Evolutionary conservation across 2,329 filamentous ascomycete genomes (phyloP), one percentile per base, ranked within the genome.

Genomic region (Hymenoscyphus fraxineus): DNA sequence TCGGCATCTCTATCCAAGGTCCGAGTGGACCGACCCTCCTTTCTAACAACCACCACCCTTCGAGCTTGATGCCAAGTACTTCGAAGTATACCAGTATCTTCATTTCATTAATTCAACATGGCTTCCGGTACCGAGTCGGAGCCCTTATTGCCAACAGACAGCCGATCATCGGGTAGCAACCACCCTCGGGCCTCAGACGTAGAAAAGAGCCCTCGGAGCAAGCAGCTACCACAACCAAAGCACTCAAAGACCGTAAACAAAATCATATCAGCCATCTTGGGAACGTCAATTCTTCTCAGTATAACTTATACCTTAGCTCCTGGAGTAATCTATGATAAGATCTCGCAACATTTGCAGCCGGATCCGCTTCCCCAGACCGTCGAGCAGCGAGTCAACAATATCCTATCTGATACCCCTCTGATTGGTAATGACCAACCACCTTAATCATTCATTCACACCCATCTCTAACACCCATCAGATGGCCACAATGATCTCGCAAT

Each of bases 401-500:
- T 83, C 32, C 69, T 83, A 38, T 72, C 74, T 6, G 70, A 76
- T 22, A 82, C 80, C 6, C 81, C 81, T 41, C 73, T 83, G 64
- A 82, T 83, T 69, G 80, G 80, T 81, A 70, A 58, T 72, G 58
- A 27, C 19, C 19, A 58, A 19, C 39, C 59, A 19, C 41, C 44
- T 15, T 39, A 7, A 44, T 15, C 47, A 22, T 31, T 3, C 27
- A 10, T 54, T 40, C 31, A 47, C 47, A 22, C 19, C 12, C 22
- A 27, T 54, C 10, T 47, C 65, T 69, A 19, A 67, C 31, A 60
- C 32, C 4, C 13, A 1, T 1, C 68, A 93, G 93, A 97, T 77
- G 93, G 93, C 0, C 93, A 97, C 75, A 90, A 96, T 78, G 94
- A 98, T 75, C 82, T 98, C 59, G 85, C 94, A 27, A 88, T 95